Evolutionary conservation across 352 stramenopile species (phyloP), one percentile per base, ranked within the genome.

Genomic region (Phytophthora cajani): DNA sequence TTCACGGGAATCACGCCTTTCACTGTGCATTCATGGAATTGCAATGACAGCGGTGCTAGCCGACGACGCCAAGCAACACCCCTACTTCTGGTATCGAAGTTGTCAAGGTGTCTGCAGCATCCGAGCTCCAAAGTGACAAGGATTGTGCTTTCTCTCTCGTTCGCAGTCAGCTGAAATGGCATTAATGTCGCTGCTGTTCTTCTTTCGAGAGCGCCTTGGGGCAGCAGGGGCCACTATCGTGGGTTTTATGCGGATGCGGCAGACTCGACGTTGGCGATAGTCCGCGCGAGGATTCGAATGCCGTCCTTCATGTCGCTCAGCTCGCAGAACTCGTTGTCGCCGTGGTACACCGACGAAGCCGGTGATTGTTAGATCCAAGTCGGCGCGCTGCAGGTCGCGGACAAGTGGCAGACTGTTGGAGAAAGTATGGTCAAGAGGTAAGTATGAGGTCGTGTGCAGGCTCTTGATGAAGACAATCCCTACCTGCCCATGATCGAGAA

Each of bases 251-350:
- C n/a, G 4, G 47, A 51, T 4, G 50, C 58, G 14, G 65, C 58
- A 5, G 52, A 52, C 14, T 92, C 81, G 44, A 94, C 87, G 67
- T 92, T 92, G 62, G 77, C 75, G 62, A 97, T 81, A 17, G 89
- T 92, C 49, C 78, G 82, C 30, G 90, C 82, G n/a, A 97, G 80
- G 67, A 98, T 95, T 75, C 92, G 88, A 38, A 93, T 78, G n/a
- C 84, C 91, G 61, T 97, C 79, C 58, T 84, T 79, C 82, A 97
- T 97, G 64, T 95, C 88, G 63, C 69, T 94, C 30, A 97, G 73
- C 52, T 65, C 73, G 62, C 89, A 97, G 77, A 84, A 97, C 74
- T 98, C 91, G 77, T 98, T 97, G 73, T 98, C 89, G 14, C 89
- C 92, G 72, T 97, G 92, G 76, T 98, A 97, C 40, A 92, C 84